Conservation (phyloP, 768 basidiomycete species). For the Boletus sp. region DNA sequence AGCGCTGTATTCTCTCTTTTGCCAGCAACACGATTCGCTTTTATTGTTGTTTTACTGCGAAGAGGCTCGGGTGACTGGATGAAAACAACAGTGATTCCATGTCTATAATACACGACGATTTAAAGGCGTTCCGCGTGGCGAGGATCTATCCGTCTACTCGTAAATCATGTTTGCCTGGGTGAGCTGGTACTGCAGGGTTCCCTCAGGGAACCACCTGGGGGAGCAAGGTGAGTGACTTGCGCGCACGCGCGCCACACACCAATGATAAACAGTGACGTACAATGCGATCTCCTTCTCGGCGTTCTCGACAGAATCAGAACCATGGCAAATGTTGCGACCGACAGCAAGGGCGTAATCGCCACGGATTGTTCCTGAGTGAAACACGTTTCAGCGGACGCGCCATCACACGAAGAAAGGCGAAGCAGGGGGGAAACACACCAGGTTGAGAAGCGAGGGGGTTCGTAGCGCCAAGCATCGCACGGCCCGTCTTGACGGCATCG, state of each 20-base stretch:
- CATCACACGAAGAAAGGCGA: not conserved
- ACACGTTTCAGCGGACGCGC: constrained; percentile 5
- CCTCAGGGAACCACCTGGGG: constrained; percentile 88
- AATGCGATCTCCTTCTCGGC: constrained; percentile 94
- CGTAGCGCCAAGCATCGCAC: constrained; percentile 93
- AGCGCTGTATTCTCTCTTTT: constrained; percentile 6
- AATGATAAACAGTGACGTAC: constrained; percentile 42
- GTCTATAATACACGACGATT: constrained; percentile 21
- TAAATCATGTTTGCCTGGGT: constrained; percentile 71
- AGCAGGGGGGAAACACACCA: constrained; percentile 46
- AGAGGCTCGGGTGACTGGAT: not conserved
- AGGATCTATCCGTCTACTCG: constrained; percentile 48
- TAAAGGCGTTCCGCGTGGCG: not conserved
- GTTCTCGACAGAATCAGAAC: constrained; percentile 83
- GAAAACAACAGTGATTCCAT: not conserved
- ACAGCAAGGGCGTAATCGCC: constrained; percentile 93
- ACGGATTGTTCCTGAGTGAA: constrained; percentile 80
- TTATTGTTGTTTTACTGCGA: not conserved
- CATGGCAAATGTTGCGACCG: constrained; percentile 93
- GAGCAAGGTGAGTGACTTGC: constrained; percentile 2
- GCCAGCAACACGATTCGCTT: not conserved
- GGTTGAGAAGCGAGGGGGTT: constrained; percentile 90
- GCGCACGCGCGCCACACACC: not conserved
- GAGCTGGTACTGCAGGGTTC: constrained; percentile 66
- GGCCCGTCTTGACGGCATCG: constrained; percentile 92